These are phyloP conservation scores for Taphrina communis DNA, from an alignment of 1,139 yeast genomes.

Conservation along the genomic window DNA sequence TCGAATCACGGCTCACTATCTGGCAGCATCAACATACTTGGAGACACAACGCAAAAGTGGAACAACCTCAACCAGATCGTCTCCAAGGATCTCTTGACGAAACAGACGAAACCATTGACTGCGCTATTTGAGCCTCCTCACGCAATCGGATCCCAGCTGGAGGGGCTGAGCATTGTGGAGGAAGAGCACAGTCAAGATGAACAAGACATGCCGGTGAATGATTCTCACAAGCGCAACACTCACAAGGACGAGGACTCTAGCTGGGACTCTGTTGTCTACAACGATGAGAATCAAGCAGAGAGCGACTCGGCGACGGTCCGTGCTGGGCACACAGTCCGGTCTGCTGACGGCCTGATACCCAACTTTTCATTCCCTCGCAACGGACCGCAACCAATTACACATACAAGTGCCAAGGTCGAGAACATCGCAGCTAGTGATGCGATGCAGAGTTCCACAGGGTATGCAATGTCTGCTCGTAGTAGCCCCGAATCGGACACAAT, in stretches of 20 bases:
- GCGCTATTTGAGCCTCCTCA: conserved; percentile 26
- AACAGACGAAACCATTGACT: conserved; percentile 25
- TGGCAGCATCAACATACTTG: conserved; percentile 34
- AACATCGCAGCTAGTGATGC: background rate
- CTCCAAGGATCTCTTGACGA: conserved; percentile 30
- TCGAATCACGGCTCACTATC: conserved; percentile 21
- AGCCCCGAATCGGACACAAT: background rate
- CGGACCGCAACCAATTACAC: background rate
- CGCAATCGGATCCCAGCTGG: background rate
- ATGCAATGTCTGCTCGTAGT: background rate
- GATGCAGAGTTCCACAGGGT: background rate
- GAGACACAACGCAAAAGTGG: conserved; percentile 33
- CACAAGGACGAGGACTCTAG: background rate
- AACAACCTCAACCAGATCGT: conserved; percentile 16
- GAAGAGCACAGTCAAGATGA: conserved; percentile 19
- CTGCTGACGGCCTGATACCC: conserved; percentile 31
- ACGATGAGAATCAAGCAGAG: conserved; percentile 1
- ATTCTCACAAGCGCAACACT: background rate
- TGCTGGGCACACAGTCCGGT: conserved; percentile 18
- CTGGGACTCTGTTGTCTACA: background rate
- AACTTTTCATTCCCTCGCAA: conserved; percentile 37
- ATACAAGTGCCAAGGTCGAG: background rate
- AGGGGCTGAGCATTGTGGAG: conserved; percentile 31
- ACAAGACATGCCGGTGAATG: background rate
- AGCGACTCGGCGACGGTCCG: conserved; percentile 25